A percentile compares a stretch with the other conserved stretches of the same genome.
These are phyloP conservation scores for Lavandula angustifolia DNA, from an alignment of 257 asterid species.

Conservation along the genomic window DNA sequence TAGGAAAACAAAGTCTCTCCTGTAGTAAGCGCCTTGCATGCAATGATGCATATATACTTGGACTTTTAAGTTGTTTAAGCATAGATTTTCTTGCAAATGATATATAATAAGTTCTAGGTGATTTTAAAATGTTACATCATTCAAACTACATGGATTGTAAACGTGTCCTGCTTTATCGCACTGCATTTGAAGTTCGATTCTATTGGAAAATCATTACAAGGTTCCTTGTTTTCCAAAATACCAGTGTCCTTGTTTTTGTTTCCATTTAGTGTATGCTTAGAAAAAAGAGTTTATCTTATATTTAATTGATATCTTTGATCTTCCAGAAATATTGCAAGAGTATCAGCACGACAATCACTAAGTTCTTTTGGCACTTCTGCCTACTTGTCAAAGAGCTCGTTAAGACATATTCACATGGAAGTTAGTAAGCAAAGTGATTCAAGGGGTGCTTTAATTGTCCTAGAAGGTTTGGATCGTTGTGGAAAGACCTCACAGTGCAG, in stretches of 20 bases:
- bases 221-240: neutral
- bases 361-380: conserved; percentile 37
- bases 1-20: neutral
- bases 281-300: neutral
- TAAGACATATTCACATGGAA: conserved; percentile 67
- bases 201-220: neutral
- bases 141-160: neutral
- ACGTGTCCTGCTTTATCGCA: neutral
- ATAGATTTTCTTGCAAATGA: neutral
- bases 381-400: conserved; percentile 48
- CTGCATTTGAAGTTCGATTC: neutral
- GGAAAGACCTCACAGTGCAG: conserved; percentile 89
- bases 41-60: neutral
- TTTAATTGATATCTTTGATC: neutral
- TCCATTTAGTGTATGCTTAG: neutral
- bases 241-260: neutral
- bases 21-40: conserved; percentile 13
- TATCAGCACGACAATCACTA: conserved; percentile 31
- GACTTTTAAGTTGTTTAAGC: neutral
- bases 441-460: conserved; percentile 89
- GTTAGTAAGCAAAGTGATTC: conserved; percentile 42
- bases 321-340: conserved; percentile 44
- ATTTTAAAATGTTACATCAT: conserved; percentile 10
- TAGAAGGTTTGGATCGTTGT: conserved; percentile 92
- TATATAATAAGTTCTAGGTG: neutral